Base-by-base conservation (phyloP, 495 filamentous ascomycete species). In the Penicillium mononematosum region DNA sequence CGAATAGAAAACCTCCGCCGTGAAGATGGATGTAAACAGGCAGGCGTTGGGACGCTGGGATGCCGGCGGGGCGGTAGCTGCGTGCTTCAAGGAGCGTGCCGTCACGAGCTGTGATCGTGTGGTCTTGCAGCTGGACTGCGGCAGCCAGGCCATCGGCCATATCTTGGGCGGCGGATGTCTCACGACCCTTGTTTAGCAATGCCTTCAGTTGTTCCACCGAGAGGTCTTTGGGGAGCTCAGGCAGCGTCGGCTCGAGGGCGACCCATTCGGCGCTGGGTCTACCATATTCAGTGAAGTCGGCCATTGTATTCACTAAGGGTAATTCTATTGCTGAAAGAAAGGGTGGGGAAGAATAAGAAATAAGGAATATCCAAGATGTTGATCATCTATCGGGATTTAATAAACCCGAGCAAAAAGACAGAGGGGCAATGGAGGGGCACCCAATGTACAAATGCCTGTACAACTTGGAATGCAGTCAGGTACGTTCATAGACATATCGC, bases 1-100 rank as follows among this genome's bases (percentile, higher is more conserved):
- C 80, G 29, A 76, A 71, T n/a, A 81, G 50, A 38, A 73, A 81
- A 1, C 79, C 81, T 12, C 81, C 79, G 10, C 79, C 79, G 60
- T 83, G 79, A 36, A 77, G 68, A 58, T 81, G 73, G 32, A 82
- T 56, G 49, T 78, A 79, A 17, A 76, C 64, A 0, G 80, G 79
- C 8, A 80, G 61, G 14, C 25, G 56, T 17, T 74, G 43, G 1
- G 71, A 65, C 2, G 43, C 9, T n/a, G 55, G 52, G 0, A 65
- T 42, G 4, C 44, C 55, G 10, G 57, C 34, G 1, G 77, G 74
- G 7, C 74, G 76, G 57, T 81, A 81, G 32, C 55, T 76, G 32
- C 79, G 73, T 17, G 70, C 68, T 55, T 75, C 69, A n/a, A 81
- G 59, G 16, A 63, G 55, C 14, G 58, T 11, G 6, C 74, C 74